Evolutionary conservation across 2,329 filamentous ascomycete species (phyloP), one percentile per base, ranked within the genome.

Genomic region (Teratosphaeria epicoccoides): DNA sequence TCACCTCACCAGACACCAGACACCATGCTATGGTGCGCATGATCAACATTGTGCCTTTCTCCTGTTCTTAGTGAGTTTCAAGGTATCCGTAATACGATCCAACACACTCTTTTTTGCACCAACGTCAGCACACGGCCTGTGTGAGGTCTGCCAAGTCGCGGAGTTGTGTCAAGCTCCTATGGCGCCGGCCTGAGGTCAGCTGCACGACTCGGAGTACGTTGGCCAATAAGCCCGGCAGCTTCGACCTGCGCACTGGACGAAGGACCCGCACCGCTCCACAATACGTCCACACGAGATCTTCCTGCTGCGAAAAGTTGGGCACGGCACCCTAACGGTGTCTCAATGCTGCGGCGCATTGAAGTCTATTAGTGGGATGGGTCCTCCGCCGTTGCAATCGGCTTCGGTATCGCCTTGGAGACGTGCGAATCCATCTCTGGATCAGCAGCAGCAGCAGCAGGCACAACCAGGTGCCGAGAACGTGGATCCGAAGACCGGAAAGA

Each of bases 401-500:
- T 49, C 49, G 20, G 33, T 54, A 22, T 52, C 52, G 24, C 56
- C 52, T 4, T 52, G 52, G 37, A 52, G 33, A 24, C 55, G 52
- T 22, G 43, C 37, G 25, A 48, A 46, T 24, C 55, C 56, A 11
- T 50, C 53, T 25, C 46, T 55, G 22, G 43, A 49, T 10, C 44
- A 43, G n/a, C 52, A 55, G 29, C 43, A 55, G 29, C 43, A 47
- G 14, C 23, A 29, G 24, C 26, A 26, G 14, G 6, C 17, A 2
- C 28, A 24, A 14, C 33, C 49, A 14, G 49, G 43, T 46, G 51
- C 49, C 17, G 49, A 47, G 22, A 50, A 28, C 48, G 22, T 50
- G 24, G 57, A 59, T 44, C 52, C 53, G 12, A 59, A 61, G 52
- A 50, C 53, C 4, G 56, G 55, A 33, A 61, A 55, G 53, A 49